Evolutionary conservation across 805 yeast genomes (phyloP).

Genomic region (Cyberlindnera xylosilytica): DNA sequence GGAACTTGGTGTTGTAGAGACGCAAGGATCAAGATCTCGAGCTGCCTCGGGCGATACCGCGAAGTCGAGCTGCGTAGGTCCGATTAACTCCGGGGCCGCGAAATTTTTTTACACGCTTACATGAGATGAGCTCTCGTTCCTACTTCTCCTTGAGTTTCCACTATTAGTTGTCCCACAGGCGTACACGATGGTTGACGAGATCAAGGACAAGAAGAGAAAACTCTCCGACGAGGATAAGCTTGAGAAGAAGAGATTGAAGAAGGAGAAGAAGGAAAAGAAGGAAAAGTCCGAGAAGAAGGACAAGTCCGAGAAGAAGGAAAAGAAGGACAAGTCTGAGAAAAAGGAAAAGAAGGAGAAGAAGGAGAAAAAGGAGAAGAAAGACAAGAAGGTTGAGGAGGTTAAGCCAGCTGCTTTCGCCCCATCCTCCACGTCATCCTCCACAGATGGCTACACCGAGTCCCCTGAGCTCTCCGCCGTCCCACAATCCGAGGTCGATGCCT

Average conservation of each 20-base stretch:
- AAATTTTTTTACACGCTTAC: slow-evolving; percentile 13
- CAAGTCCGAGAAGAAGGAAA: slow-evolving; percentile 25
- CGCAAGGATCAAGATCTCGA: too few relatives aligned
- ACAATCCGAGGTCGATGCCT: slow-evolving; percentile 56
- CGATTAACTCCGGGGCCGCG: too few relatives aligned
- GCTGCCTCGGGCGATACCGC: too few relatives aligned
- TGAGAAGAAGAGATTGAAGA: slow-evolving; percentile 20
- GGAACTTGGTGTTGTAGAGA: too few relatives aligned
- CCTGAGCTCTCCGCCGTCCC: slow-evolving; percentile 39
- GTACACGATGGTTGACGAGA: slow-evolving; percentile 25
- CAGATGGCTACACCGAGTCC: slow-evolving; percentile 35
- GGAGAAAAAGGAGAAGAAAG: slow-evolving; percentile 30
- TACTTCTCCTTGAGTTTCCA: not conserved
- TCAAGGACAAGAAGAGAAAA: slow-evolving; percentile 27
- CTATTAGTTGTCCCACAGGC: not conserved
- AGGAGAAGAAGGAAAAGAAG: slow-evolving; percentile 21
- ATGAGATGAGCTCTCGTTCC: slow-evolving; percentile 7
- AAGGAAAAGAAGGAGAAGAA: slow-evolving; percentile 27
- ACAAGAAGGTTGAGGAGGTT: slow-evolving; percentile 35
- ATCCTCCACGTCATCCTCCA: slow-evolving; percentile 4
- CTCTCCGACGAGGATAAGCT: slow-evolving; percentile 19
- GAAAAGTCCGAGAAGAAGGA: slow-evolving; percentile 17
- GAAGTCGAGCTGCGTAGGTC: too few relatives aligned
- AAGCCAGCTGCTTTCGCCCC: slow-evolving; percentile 32
- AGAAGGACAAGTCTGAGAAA: slow-evolving; percentile 37